Evolutionary conservation across 345 rosid species (phyloP).

Genomic region (Brassica incana): DNA sequence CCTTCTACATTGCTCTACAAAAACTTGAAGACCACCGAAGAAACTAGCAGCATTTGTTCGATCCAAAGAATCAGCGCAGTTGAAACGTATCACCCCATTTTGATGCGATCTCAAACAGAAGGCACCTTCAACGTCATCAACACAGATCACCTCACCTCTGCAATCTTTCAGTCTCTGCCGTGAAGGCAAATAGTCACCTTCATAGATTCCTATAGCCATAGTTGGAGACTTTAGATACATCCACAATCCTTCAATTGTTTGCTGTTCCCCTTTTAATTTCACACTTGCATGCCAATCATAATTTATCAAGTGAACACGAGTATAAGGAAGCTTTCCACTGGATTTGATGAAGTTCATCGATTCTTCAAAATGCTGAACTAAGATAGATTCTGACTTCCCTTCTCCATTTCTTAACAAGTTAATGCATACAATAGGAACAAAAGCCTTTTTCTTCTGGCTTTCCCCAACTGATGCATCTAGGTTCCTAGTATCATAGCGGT

Average conservation of each 20-base stretch:
- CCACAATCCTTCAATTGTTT: slow-evolving; percentile 95
- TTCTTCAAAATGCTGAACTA: slow-evolving; percentile 91
- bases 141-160: slow-evolving; percentile 82
- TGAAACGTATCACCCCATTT: slow-evolving; percentile 93
- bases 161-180: slow-evolving; percentile 80
- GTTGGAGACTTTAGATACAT: slow-evolving; percentile 72
- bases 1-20: slow-evolving; percentile 90
- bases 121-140: slow-evolving; percentile 77
- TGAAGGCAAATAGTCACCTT: slow-evolving; percentile 87
- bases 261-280: slow-evolving; percentile 81
- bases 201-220: slow-evolving; percentile 68
- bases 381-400: slow-evolving; percentile 88
- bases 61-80: slow-evolving; percentile 97
- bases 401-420: slow-evolving; percentile 84
- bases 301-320: slow-evolving; percentile 67
- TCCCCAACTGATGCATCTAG: slow-evolving; percentile 56
- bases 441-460: slow-evolving; percentile 62
- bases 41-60: slow-evolving; percentile 98
- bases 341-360: slow-evolving; percentile 70
- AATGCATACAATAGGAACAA: slow-evolving; percentile 82
- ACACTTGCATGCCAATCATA: slow-evolving; percentile 95
- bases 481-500: slow-evolving; percentile 73
- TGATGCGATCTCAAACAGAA: slow-evolving; percentile 95
- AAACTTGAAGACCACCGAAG: slow-evolving; percentile 91
- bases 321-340: slow-evolving; percentile 67